Evolutionary conservation across 2,329 filamentous ascomycete genomes (phyloP).

Genomic region (Epichloe scottii): DNA sequence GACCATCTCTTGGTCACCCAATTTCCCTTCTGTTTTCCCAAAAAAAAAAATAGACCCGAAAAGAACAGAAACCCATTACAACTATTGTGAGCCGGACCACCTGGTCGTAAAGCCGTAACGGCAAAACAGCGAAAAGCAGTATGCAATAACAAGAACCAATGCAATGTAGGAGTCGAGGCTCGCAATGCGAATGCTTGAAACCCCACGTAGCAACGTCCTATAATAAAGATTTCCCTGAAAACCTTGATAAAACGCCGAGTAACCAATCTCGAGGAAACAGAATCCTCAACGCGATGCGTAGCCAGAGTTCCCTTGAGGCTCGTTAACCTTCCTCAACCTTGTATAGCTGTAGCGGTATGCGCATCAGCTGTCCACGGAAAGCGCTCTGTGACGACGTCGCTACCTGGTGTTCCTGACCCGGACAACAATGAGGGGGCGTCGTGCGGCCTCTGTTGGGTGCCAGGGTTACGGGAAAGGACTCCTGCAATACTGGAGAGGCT

Average conservation of each 20-base stretch:
- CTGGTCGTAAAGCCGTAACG: slow-evolving; percentile 11
- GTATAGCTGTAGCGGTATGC: slow-evolving; percentile 37
- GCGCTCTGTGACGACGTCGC: slow-evolving; percentile 27
- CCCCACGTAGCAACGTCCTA: not conserved
- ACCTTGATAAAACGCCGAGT: slow-evolving; percentile 1
- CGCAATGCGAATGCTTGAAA: not conserved
- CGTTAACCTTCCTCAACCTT: slow-evolving; percentile 15
- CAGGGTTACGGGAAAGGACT: not conserved
- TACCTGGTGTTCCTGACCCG: slow-evolving; percentile 33
- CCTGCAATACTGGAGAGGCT: slow-evolving; percentile 7
- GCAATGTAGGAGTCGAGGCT: not conserved
- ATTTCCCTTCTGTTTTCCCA: not conserved
- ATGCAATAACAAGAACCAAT: not conserved
- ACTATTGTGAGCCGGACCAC: slow-evolving; percentile 9
- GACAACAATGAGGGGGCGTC: slow-evolving; percentile 33
- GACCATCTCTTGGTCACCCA: not conserved
- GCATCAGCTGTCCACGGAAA: slow-evolving; percentile 36
- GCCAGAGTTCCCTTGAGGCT: not conserved
- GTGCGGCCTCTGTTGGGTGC: slow-evolving; percentile 16
- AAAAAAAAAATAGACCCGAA: not conserved
- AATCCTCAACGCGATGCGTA: too few relatives aligned
- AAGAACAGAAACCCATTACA: not conserved
- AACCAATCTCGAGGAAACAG: not conserved
- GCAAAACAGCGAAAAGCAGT: not conserved
- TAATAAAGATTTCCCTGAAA: not conserved